Evolutionary conservation across 2,329 filamentous ascomycete genomes (phyloP).

Genomic region (Colletotrichum cereale): DNA sequence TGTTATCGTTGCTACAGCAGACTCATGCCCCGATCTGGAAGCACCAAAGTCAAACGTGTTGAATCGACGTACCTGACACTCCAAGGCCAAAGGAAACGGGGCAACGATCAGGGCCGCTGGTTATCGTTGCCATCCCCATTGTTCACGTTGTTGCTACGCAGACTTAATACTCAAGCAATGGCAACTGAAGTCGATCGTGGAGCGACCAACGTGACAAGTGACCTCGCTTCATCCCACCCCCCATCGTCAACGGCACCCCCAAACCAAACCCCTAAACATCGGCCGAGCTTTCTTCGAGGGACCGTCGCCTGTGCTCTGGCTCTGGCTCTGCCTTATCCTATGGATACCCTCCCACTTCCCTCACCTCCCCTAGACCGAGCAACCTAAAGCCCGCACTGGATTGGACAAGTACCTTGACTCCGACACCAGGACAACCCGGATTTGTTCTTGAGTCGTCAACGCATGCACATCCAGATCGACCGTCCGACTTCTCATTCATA

Average conservation of each 20-base stretch:
- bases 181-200: neutral
- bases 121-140: neutral
- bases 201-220: neutral
- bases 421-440: constrained; percentile 35
- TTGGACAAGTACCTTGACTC: constrained; percentile 24
- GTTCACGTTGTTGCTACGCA: neutral
- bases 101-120: neutral
- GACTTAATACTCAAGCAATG: neutral
- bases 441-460: constrained; percentile 37
- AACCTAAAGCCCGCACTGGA: constrained; percentile 30
- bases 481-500: constrained; percentile 28
- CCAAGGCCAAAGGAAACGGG: neutral
- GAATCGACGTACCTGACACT: constrained; percentile 3
- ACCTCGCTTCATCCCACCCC: neutral
- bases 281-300: constrained; percentile 29
- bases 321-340: constrained; percentile 12
- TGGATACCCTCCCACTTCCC: constrained; percentile 30
- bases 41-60: neutral
- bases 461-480: constrained; percentile 19
- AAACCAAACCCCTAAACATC: constrained; percentile 14
- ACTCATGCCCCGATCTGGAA: neutral
- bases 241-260: neutral
- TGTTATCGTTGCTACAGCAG: constrained; percentile 4
- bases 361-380: constrained; percentile 15
- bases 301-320: constrained; percentile 11